Conservation (phyloP, 768 basidiomycete genomes). For the Sporobolomyces pararoseus region DNA sequence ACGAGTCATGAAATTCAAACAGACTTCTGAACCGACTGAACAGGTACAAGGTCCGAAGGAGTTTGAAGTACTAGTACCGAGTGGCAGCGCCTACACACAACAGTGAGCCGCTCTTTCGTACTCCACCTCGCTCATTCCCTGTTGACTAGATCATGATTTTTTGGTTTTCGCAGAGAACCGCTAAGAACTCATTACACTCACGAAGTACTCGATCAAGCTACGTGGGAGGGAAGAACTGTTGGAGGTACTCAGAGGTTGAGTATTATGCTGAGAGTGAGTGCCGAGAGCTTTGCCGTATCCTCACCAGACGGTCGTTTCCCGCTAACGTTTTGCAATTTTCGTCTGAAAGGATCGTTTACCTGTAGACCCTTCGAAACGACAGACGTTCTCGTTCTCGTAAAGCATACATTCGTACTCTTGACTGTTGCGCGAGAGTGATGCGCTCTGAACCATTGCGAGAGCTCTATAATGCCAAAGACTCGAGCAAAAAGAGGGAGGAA, state of each 20-base stretch:
- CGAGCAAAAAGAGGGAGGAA: not conserved
- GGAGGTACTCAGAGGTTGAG: conserved; percentile 49
- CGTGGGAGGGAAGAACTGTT: conserved; percentile 44
- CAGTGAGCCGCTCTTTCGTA: conserved; percentile 44
- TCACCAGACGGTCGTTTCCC: not conserved
- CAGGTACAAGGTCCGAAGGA: conserved; percentile 23
- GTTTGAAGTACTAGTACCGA: conserved; percentile 49
- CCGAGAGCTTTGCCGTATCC: not conserved
- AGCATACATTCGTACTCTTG: not conserved
- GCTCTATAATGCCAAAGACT: not conserved
- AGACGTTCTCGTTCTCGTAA: conserved; percentile 2
- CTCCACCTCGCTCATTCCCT: not conserved
- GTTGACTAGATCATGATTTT: not conserved
- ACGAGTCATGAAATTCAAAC: conserved; percentile 47
- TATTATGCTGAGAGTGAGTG: conserved; percentile 51
- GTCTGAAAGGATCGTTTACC: conserved; percentile 3
- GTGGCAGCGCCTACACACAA: conserved; percentile 51
- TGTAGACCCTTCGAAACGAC: not conserved
- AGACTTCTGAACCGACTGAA: conserved; percentile 23
- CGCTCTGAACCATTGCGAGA: too few relatives aligned
- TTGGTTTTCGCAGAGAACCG: conserved; percentile 44
- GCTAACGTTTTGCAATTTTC: too few relatives aligned
- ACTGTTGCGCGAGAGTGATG: too few relatives aligned
- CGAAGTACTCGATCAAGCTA: conserved; percentile 47
- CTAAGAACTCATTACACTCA: conserved; percentile 51